Percentiles rank a stretch among this genome's conserved stretches.
These are phyloP conservation scores for Boletales sp. DNA, from an alignment of 768 basidiomycete genomes.

Conservation along the genomic window DNA sequence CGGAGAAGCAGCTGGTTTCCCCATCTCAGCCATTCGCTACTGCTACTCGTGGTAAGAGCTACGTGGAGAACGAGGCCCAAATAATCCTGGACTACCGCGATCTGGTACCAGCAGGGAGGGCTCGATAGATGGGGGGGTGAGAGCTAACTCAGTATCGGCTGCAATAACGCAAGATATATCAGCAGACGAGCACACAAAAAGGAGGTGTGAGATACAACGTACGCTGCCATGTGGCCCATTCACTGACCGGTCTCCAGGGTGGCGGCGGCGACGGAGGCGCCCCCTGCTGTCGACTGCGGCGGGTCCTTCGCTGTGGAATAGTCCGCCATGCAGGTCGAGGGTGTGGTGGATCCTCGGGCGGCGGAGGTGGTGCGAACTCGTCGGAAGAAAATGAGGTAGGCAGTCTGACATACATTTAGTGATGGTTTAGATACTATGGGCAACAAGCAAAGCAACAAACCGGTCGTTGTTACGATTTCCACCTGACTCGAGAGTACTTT, in stretches of 20 bases:
- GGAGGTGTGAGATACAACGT: conserved; percentile 25
- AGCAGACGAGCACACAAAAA: too few species aligned
- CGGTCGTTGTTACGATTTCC: too few species aligned
- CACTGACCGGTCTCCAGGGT: conserved; percentile 36
- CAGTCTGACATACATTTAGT: too few species aligned
- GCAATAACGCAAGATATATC: too few species aligned
- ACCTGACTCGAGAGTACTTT: too few species aligned
- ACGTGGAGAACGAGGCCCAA: conserved; percentile 70
- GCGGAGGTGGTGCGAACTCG: conserved; percentile 16
- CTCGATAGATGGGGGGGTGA: conserved; percentile 58
- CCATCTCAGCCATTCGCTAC: too few species aligned
- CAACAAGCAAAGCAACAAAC: too few species aligned
- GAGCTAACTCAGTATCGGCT: conserved; percentile 28
- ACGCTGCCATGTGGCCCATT: conserved; percentile 69
- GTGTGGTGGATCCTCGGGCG: conserved; percentile 5
- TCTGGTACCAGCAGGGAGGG: conserved; percentile 61
- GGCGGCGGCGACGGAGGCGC: conserved; percentile 34
- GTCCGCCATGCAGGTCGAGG: conserved; percentile 63
- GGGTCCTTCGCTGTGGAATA: conserved; percentile 35
- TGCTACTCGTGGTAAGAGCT: conserved; percentile 22
- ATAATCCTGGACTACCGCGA: conserved; percentile 60
- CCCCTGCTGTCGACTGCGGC: conserved; percentile 42
- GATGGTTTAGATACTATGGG: too few species aligned
- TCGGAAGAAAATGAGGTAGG: too few species aligned
- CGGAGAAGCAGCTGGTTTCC: too few species aligned